These are phyloP conservation scores for Aspergillus tubingensis DNA, from an alignment of 2,329 filamentous ascomycete genomes.

Conservation along the genomic window DNA sequence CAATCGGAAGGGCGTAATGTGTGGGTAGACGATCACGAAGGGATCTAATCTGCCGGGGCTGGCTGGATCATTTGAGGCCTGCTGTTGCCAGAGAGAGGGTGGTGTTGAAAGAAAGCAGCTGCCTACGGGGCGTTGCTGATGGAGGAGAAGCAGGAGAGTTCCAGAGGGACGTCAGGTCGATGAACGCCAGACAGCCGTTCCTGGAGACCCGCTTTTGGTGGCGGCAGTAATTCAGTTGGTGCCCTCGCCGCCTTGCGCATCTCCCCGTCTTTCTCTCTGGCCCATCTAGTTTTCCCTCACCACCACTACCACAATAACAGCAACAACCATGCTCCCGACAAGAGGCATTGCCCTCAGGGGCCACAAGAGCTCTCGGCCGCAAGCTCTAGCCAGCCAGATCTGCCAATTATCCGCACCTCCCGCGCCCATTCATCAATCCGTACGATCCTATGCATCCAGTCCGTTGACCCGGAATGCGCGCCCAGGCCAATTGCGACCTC, in stretches of 20 bases:
- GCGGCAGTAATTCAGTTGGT: constrained; percentile 1
- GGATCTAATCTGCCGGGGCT: constrained; percentile 16
- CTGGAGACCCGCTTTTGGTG: constrained; percentile 3
- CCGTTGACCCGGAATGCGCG: constrained; percentile 13
- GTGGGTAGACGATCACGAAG: constrained; percentile 11
- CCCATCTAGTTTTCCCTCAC: background rate
- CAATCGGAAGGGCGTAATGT: constrained; percentile 6
- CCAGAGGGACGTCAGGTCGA: constrained; percentile 16
- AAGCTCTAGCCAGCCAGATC: constrained; percentile 40
- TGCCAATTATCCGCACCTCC: constrained; percentile 37
- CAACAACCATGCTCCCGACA: constrained; percentile 29
- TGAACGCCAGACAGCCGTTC: background rate
- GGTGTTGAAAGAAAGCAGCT: constrained; percentile 20
- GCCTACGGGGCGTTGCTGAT: constrained; percentile 18
- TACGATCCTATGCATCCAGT: constrained; percentile 23
- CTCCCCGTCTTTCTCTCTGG: background rate
- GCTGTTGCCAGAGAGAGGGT: constrained; percentile 8
- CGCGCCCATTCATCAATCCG: constrained; percentile 18
- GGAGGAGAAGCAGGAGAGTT: constrained; percentile 28
- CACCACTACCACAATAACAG: background rate
- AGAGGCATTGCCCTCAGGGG: constrained; percentile 37
- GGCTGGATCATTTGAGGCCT: constrained; percentile 17
- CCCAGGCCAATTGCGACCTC: constrained; percentile 22
- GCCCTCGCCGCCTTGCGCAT: constrained; percentile 2
- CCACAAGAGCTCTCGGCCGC: constrained; percentile 26